A percentile compares a stretch with the other conserved stretches of the same genome.
Conservation (phyloP, 169 alveolate species). For the Perkinsus chesapeaki region DNA sequence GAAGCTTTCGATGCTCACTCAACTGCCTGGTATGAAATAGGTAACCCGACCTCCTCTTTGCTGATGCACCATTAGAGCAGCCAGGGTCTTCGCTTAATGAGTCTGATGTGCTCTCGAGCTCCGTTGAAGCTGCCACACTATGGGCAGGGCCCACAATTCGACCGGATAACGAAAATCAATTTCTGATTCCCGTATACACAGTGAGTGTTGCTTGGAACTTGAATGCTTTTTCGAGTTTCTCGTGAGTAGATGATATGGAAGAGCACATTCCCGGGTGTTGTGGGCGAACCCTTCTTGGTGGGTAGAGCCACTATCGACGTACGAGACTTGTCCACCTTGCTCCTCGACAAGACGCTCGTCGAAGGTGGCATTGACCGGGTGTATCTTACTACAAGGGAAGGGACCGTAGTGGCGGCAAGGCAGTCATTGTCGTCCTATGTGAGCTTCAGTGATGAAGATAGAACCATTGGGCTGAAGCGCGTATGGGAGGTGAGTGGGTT, state of each 20-base stretch:
- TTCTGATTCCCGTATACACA: neutral
- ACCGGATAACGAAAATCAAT: neutral
- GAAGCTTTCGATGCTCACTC: neutral
- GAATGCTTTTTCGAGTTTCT: neutral
- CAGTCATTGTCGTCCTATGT: neutral
- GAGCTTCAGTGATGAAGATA: neutral
- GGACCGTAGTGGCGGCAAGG: neutral
- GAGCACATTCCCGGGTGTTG: neutral
- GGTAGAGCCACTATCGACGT: neutral
- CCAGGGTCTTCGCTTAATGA: neutral
- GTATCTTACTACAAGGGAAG: neutral
- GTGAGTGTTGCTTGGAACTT: neutral
- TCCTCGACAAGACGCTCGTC: neutral
- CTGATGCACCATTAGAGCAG: neutral
- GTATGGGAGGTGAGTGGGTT: neutral
- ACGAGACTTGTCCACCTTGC: neutral
- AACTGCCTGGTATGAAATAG: neutral
- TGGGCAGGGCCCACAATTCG: neutral
- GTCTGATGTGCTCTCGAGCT: neutral
- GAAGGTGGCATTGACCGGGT: neutral
- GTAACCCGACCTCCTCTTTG: neutral
- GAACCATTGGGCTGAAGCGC: neutral
- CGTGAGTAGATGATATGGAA: neutral
- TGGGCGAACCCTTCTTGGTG: neutral
- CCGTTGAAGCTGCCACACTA: neutral